phyloP scores from a whole-genome alignment of 352 stramenopile species.

The Achlya hypogyna region DNA sequence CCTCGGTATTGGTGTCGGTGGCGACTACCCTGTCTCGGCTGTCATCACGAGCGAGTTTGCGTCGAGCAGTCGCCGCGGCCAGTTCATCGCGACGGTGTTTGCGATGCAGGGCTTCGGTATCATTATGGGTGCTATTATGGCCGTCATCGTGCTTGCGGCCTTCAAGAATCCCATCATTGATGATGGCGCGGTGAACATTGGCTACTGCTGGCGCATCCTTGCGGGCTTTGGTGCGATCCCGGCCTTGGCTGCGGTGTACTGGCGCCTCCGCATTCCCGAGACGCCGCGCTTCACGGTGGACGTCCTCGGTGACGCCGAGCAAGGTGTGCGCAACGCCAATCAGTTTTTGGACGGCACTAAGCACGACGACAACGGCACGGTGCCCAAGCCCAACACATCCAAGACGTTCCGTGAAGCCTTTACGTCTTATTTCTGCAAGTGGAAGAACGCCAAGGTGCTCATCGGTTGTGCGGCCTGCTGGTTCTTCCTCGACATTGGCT shows the following conservation, averaged over 20 bases:
- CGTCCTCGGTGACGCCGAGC: conserved; percentile 33
- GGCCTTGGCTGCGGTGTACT: conserved; percentile 36
- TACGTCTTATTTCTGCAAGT: conserved; percentile 29
- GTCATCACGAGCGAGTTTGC: conserved; percentile 47
- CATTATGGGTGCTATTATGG: conserved; percentile 31
- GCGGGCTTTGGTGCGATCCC: conserved; percentile 36
- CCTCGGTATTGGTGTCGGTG: conserved; percentile 41
- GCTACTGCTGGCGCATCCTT: conserved; percentile 39
- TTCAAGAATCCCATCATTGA: conserved; percentile 29
- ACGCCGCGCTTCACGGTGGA: conserved; percentile 37
- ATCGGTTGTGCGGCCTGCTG: conserved; percentile 38
- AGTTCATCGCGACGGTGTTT: conserved; percentile 42
- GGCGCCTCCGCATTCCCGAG: conserved; percentile 37
- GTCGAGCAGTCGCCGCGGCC: conserved; percentile 31
- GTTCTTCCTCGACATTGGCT: conserved; percentile 58
- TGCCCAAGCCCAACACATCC: conserved; percentile 34
- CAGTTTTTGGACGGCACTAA: conserved; percentile 26
- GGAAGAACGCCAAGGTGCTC: conserved; percentile 37
- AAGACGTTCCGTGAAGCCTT: conserved; percentile 34
- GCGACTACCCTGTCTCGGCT: conserved; percentile 42
- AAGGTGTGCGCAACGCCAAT: conserved; percentile 24
- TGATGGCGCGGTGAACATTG: conserved; percentile 29
- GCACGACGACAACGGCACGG: conserved; percentile 28
- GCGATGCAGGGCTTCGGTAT: conserved; percentile 45
- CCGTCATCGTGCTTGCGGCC: conserved; percentile 27